phyloP scores from a whole-genome alignment of 768 basidiomycete genomes.

The Boletus barrowsii region DNA sequence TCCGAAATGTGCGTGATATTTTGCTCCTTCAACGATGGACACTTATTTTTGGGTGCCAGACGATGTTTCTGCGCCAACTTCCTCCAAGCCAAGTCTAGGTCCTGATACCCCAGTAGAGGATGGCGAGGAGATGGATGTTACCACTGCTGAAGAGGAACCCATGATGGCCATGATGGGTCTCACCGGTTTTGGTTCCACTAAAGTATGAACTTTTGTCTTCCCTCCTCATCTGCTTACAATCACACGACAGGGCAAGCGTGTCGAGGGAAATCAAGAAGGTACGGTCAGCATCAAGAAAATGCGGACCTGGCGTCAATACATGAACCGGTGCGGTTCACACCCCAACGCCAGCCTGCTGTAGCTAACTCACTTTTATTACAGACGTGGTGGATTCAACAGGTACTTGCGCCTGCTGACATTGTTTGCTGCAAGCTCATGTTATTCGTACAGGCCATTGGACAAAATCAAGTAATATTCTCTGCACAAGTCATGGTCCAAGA shows the following conservation, averaged over 20 bases:
- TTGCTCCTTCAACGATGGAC: background rate
- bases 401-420: conserved; percentile 20
- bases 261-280: conserved; percentile 81
- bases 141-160: conserved; percentile 67
- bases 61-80: conserved; percentile 2
- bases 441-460: conserved; percentile 71
- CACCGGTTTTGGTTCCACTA: conserved; percentile 82
- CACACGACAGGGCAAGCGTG: conserved; percentile 62
- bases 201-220: conserved; percentile 45
- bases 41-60: conserved; percentile 4
- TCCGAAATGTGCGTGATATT: conserved; percentile 14
- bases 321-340: conserved; percentile 72
- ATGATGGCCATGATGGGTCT: conserved; percentile 94
- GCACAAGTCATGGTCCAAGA: background rate
- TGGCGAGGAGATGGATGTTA: conserved; percentile 48
- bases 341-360: background rate
- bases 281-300: conserved; percentile 67
- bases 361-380: conserved; percentile 28
- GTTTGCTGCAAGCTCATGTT: conserved; percentile 14
- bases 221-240: background rate
- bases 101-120: conserved; percentile 47
- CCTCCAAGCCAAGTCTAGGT: conserved; percentile 38
- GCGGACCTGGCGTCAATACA: conserved; percentile 95
- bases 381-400: conserved; percentile 87
- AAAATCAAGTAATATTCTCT: conserved; percentile 73